phyloP scores from a whole-genome alignment of 345 rosid species.

The Microcos paniculata region DNA sequence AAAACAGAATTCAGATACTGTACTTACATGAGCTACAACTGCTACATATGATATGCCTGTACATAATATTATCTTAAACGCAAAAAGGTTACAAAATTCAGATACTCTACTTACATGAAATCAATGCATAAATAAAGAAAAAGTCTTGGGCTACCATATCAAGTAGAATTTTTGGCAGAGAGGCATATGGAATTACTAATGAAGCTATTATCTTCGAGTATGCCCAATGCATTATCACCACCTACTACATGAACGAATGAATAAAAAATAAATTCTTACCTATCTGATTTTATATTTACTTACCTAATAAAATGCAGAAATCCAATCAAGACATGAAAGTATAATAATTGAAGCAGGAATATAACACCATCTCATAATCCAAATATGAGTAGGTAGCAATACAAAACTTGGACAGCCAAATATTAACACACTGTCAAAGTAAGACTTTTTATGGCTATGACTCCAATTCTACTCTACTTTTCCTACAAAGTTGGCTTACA shows the following conservation, averaged over 20 bases:
- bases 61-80: slow-evolving; percentile 78
- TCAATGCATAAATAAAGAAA: slow-evolving; percentile 14
- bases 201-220: slow-evolving; percentile 93
- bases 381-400: not conserved
- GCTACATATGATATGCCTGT: slow-evolving; percentile 96
- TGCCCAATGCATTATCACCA: slow-evolving; percentile 99
- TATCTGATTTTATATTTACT: not conserved
- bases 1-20: too few relatives aligned
- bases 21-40: slow-evolving; percentile 99
- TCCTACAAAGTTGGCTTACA: too few relatives aligned
- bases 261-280: not conserved
- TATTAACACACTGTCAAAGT: not conserved
- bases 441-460: too few relatives aligned
- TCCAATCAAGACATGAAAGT: not conserved
- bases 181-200: slow-evolving; percentile 74
- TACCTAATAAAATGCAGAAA: not conserved
- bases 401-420: not conserved
- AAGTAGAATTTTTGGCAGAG: slow-evolving; percentile 84
- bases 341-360: not conserved
- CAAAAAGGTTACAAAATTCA: slow-evolving; percentile 26
- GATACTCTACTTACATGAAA: slow-evolving; percentile 12
- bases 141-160: slow-evolving; percentile 62
- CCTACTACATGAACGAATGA: slow-evolving; percentile 52
- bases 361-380: not conserved
- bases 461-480: too few relatives aligned